Base-by-base conservation (phyloP, 2,329 filamentous ascomycete species). In the Aureobasidium sp. region DNA sequence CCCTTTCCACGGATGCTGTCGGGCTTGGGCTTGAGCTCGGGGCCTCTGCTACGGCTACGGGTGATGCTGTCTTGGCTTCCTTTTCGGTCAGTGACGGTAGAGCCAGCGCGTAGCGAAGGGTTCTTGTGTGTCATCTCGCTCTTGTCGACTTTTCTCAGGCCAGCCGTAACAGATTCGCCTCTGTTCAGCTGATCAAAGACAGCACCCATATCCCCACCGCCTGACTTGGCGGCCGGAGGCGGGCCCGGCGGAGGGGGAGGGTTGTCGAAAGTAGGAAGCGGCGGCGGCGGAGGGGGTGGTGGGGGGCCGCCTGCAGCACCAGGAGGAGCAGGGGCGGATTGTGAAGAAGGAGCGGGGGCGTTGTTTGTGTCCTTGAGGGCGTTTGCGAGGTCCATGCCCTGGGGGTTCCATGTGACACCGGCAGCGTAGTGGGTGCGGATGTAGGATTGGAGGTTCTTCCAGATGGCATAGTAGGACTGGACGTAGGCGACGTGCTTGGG, bases 111-210 rank as follows among this genome's bases (percentile, higher is more conserved):
- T 61, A 99, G 79, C 10, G 86, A 84, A 15, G 94, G 94, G 75
- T 99, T 99, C 79, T 97, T 97, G 77, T 99, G 94, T 62, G 94
- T 99, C 93, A 96, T 96, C 74, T 97, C 82, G 58, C 89, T 94
- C 71, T 87, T 88, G 76, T 96, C 93, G 53, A 99, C 94, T 79
- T 96, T 99, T 66, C 89, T 88, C 37, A 99, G 81, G 33, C 89
- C 86, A 65, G 89, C 85, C 4, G 94, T 99, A 62, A 99, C 89
- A n/a, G 84, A 81, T 62, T 89, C 85, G 61, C 94, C 94, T 72
- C 88, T 87, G 76, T 97, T 97, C 57, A 99, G 78, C 66, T 96
- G 88, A 42, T 87, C 87, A 73, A 99, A 99, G 2, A 99, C 91
- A 25, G 93, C 91, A 23, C 85, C 85, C 73, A 96, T 85, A 60